Percentiles rank a stretch among this genome's conserved stretches.
These are phyloP conservation scores for Microdochium trichocladiopsis DNA, from an alignment of 2,329 filamentous ascomycete genomes.

Conservation along the genomic window DNA sequence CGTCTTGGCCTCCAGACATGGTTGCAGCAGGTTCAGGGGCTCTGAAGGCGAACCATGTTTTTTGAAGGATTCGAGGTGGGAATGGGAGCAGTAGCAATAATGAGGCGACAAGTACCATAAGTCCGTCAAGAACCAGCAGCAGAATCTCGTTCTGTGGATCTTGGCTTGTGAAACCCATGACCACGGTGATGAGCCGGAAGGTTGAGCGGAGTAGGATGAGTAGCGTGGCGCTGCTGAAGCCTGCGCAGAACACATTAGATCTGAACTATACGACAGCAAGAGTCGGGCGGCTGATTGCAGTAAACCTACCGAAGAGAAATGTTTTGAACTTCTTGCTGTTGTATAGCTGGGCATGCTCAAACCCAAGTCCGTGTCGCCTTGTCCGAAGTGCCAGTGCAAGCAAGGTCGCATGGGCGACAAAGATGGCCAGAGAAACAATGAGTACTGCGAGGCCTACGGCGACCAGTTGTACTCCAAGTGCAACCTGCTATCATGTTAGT, in stretches of 20 bases:
- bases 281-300: neutral
- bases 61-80: slow-evolving; percentile 15
- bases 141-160: slow-evolving; percentile 14
- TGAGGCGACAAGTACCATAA: slow-evolving; percentile 13
- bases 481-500: slow-evolving; percentile 14
- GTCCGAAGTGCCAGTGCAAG: slow-evolving; percentile 31
- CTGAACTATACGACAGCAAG: too few species aligned
- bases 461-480: slow-evolving; percentile 27
- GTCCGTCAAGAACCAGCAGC: slow-evolving; percentile 19
- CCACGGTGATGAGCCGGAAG: slow-evolving; percentile 15
- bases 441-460: slow-evolving; percentile 38
- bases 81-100: slow-evolving; percentile 13
- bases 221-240: slow-evolving; percentile 10
- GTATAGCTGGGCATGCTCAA: slow-evolving; percentile 30
- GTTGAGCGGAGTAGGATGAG: slow-evolving; percentile 16
- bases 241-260: too few species aligned
- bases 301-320: slow-evolving; percentile 35
- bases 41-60: slow-evolving; percentile 5
- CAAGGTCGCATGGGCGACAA: slow-evolving; percentile 28
- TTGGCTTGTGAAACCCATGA: slow-evolving; percentile 13
- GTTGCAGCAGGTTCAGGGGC: neutral
- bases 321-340: slow-evolving; percentile 31
- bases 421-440: slow-evolving; percentile 28
- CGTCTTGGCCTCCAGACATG: too few species aligned
- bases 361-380: slow-evolving; percentile 28